Base-by-base conservation (phyloP, 2,329 filamentous ascomycete species). In the Trichoderma simmonsii region DNA sequence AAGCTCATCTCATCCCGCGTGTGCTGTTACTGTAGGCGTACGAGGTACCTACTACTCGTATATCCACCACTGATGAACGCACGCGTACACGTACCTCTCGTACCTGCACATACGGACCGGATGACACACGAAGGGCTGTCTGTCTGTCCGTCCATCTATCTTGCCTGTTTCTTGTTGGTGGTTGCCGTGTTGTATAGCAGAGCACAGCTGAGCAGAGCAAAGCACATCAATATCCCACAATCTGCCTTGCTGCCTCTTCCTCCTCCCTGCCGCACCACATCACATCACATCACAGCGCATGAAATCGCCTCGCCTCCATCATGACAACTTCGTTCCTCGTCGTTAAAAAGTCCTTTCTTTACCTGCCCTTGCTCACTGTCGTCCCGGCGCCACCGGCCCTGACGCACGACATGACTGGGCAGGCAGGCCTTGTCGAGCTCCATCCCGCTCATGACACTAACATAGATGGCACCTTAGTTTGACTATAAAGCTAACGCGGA, bases 401-500 rank as follows among this genome's bases (percentile, higher is more conserved):
- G 51, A 71, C 70, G 70, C 70, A 68, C 54, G 57, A 56, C 56
- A 72, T 72, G 70, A 69, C 63, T 39, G 70, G 63, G 57, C 57
- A 34, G 57, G 57, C 70, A 60, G 36, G 63, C 70, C 63, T 59
- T 71, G 71, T 72, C 71, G 70, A 73, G 75, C 73, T 76, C 75
- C 72, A 72, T 75, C 72, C 73, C 34, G 72, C 71, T 43, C 71
- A 67, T 26, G 48, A 60, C 57, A 62, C 65, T 59, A 64, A 65
- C 48, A 64, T n/a, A 34, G 63, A 70, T 70, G 56, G 51, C 62
- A 66, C 61, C 51, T 65, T 68, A 67, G 48, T 65, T 74, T 75
- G 71, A 77, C 77, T 82, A 82, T 82, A 82, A 83, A 83, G 77
- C 75, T 80, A 81, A 81, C 77, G 79, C 77, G 78, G 80, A 80